Evolutionary conservation across 352 stramenopile species (phyloP).

Genomic region (Globisporangium parvum): DNA sequence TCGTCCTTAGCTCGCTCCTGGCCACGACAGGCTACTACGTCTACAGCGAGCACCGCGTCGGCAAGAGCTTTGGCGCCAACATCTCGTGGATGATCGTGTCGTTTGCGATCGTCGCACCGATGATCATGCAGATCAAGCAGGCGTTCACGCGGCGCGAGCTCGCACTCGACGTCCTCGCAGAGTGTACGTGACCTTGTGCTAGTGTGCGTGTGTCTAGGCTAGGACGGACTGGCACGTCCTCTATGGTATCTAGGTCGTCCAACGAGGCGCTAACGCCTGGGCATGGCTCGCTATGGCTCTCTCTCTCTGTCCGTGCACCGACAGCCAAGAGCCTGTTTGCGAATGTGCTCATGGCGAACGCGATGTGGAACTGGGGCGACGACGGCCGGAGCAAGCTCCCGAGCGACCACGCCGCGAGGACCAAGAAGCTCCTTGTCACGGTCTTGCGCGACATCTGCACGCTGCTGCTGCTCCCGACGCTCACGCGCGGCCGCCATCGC

Average conservation of each 20-base stretch:
- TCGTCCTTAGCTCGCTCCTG: constrained; percentile 51
- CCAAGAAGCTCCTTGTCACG: constrained; percentile 45
- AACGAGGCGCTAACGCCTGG: too few relatives aligned
- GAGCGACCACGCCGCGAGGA: constrained; percentile 36
- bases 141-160: constrained; percentile 70
- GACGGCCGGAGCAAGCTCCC: constrained; percentile 56
- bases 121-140: constrained; percentile 88
- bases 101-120: constrained; percentile 76
- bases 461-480: constrained; percentile 58
- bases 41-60: constrained; percentile 26
- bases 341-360: constrained; percentile 73
- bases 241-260: neutral
- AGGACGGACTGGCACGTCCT: too few relatives aligned
- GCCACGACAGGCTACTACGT: constrained; percentile 70
- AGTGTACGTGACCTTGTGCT: constrained; percentile 24
- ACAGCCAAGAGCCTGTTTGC: constrained; percentile 53
- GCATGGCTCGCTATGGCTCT: too few relatives aligned
- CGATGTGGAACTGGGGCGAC: constrained; percentile 79
- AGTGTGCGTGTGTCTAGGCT: neutral
- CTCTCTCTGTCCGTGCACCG: neutral
- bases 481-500: constrained; percentile 64
- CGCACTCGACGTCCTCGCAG: constrained; percentile 59
- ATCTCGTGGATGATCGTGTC: constrained; percentile 82
- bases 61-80: constrained; percentile 62
- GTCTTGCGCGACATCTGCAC: constrained; percentile 40